These are phyloP conservation scores for Fusarium transvaalense DNA, from an alignment of 2,329 filamentous ascomycete species.

Conservation along the genomic window DNA sequence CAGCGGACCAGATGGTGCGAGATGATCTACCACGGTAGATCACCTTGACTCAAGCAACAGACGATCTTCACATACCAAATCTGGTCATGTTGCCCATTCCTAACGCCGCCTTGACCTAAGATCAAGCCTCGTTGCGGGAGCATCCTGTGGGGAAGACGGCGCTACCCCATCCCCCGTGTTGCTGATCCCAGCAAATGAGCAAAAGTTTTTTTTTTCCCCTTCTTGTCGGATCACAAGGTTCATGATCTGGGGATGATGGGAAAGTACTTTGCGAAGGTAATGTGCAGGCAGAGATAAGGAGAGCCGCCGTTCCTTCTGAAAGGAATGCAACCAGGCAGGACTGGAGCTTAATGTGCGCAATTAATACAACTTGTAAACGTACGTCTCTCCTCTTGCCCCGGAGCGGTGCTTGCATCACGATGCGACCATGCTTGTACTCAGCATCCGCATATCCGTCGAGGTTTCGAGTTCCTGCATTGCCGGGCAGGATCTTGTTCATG, in stretches of 20 bases:
- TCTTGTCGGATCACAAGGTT: conserved; percentile 44
- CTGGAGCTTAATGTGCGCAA: conserved; percentile 1
- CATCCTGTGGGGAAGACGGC: conserved; percentile 47
- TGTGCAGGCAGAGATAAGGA: conserved; percentile 41
- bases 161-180: conserved; percentile 47
- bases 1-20: conserved; percentile 11
- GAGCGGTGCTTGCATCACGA: conserved; percentile 24
- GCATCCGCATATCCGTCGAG: conserved; percentile 25
- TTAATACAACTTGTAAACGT: not conserved
- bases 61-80: conserved; percentile 27
- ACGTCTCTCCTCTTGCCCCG: not conserved
- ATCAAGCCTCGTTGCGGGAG: conserved; percentile 28
- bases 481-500: conserved; percentile 4
- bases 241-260: conserved; percentile 43
- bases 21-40: conserved; percentile 33
- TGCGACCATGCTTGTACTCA: conserved; percentile 30
- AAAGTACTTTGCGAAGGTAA: conserved; percentile 14
- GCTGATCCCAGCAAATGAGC: conserved; percentile 34
- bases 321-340: conserved; percentile 11
- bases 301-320: conserved; percentile 11
- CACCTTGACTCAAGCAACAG: conserved; percentile 37
- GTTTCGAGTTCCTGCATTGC: conserved; percentile 20
- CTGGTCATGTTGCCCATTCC: conserved; percentile 15
- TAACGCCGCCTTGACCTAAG: conserved; percentile 14
- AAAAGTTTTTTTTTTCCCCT: conserved; percentile 41